Base-by-base conservation (phyloP, 805 yeast species). In the Metschnikowia similis region DNA sequence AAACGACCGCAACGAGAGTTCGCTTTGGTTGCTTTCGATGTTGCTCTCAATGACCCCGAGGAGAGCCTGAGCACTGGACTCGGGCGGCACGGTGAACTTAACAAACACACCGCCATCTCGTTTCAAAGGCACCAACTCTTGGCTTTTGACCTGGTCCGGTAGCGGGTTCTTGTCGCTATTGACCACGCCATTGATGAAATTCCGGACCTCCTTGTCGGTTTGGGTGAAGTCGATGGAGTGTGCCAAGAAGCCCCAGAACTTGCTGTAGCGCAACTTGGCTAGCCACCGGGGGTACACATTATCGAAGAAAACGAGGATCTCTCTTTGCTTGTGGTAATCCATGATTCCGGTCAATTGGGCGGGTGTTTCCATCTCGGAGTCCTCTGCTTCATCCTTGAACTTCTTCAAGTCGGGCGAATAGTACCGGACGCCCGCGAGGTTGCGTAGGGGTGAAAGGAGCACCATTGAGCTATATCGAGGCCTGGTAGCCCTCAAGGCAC, bases 81-180 rank as follows among this genome's bases (percentile, higher is more conserved):
- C 75, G 6, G 71, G 74, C 0, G 91, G 88, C 29, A 87, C 80
- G 30, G 71, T 66, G 58, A 85, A 85, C 56, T 85, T 85, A 35
- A 89, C 94, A 75, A 92, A 91, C 1, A 89, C 97, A 41, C 98
- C 98, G 47, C 97, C 96, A 62, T 94, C 99, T 52, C 96, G 75
- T 49, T 73, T 75, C 48, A 91, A 78, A 0, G 94, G 86, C 31
- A 84, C 80, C 30, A 89, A 75, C 1, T 83, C 82, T 6, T 79
- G 73, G 44, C 89, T 71, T 29, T 75, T 67, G 11, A 66, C 60
- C 7, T 56, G 65, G 2, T 44, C 52, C 3, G 75, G 74, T 27
- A 71, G 56, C 7, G 75, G 73, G 13, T 59, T 48, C 7, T 52
- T 36, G 1, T 47, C 47, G 26, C 57, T 53, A 17, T 51, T 43